Conservation (phyloP, 805 yeast genomes). For the Yarrowia alimentaria region DNA sequence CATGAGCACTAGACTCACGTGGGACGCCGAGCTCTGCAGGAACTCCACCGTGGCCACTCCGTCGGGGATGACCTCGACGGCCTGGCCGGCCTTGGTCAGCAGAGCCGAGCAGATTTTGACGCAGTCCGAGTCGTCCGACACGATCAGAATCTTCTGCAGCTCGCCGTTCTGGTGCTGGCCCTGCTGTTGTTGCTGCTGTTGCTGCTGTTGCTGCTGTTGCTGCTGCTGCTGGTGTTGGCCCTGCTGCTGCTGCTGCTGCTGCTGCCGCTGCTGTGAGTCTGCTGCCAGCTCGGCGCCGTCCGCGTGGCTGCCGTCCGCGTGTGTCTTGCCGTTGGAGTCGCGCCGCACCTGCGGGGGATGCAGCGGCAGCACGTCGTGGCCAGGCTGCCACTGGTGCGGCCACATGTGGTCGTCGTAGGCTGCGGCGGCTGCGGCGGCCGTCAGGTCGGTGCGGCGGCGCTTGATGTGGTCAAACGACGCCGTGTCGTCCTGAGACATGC, state of each 20-base stretch:
- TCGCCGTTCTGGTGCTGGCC: slow-evolving; percentile 2
- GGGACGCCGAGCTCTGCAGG: slow-evolving; percentile 62
- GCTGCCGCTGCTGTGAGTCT: too few relatives aligned
- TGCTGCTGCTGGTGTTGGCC: too few relatives aligned
- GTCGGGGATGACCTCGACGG: slow-evolving; percentile 88
- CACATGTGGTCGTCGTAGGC: slow-evolving; percentile 8
- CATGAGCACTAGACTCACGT: slow-evolving; percentile 54
- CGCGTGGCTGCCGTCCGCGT: slow-evolving; percentile 4
- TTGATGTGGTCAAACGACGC: slow-evolving; percentile 13
- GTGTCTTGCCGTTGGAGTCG: slow-evolving; percentile 6
- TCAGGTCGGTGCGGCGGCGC: slow-evolving; percentile 1
- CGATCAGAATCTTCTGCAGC: slow-evolving; percentile 44
- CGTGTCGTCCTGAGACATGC: slow-evolving; percentile 13
- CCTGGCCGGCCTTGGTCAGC: slow-evolving; percentile 81
- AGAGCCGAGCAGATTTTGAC: slow-evolving; percentile 81
- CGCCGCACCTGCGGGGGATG: slow-evolving; percentile 12
- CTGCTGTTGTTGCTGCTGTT: background rate
- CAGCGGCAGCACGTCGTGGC: too few relatives aligned
- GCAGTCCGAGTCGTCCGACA: slow-evolving; percentile 61
- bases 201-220: background rate
- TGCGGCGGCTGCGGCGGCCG: background rate
- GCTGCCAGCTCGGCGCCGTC: background rate
- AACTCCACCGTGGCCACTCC: slow-evolving; percentile 79
- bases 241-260: too few relatives aligned
- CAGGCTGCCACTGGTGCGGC: background rate